phyloP scores from a whole-genome alignment of 1,284 basidiomycete genomes.

The Peniophora sp. region DNA sequence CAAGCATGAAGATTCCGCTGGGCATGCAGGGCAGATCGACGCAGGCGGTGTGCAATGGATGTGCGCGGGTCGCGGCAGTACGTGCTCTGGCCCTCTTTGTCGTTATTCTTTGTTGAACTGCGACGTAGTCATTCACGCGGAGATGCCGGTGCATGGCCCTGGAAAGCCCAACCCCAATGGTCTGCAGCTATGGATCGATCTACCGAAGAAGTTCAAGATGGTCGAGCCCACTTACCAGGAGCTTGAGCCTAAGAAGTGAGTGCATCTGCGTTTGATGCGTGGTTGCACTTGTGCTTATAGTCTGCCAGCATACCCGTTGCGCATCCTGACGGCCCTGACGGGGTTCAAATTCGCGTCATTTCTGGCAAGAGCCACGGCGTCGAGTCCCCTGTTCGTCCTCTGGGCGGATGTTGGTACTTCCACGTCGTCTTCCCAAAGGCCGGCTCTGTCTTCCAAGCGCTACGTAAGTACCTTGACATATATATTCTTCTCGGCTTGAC shows the following conservation, averaged over 20 bases:
- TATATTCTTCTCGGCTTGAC: not conserved
- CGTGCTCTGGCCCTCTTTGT: not conserved
- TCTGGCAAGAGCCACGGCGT: slow-evolving; percentile 84
- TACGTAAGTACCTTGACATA: slow-evolving; percentile 48
- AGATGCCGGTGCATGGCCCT: slow-evolving; percentile 79
- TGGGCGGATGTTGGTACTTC: slow-evolving; percentile 93
- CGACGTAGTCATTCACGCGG: slow-evolving; percentile 65
- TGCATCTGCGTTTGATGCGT: slow-evolving; percentile 11
- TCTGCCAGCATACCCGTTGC: slow-evolving; percentile 58
- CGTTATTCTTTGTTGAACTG: not conserved
- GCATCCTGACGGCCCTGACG: slow-evolving; percentile 65
- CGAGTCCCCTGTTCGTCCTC: slow-evolving; percentile 80
- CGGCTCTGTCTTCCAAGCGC: slow-evolving; percentile 71
- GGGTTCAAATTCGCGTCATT: slow-evolving; percentile 76
- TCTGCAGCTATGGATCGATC: slow-evolving; percentile 91
- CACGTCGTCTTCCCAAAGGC: slow-evolving; percentile 69
- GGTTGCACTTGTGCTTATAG: not conserved
- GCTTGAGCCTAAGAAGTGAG: slow-evolving; percentile 51
- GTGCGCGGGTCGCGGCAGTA: slow-evolving; percentile 61
- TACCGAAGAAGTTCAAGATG: slow-evolving; percentile 86
- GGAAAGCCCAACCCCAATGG: slow-evolving; percentile 68
- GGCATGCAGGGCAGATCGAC: slow-evolving; percentile 77
- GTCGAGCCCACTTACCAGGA: slow-evolving; percentile 77
- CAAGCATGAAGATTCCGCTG: slow-evolving; percentile 88
- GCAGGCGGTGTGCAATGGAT: slow-evolving; percentile 94